These are phyloP conservation scores for Leucoagaricus sp. DNA, from an alignment of 1,284 basidiomycete species.

Conservation along the genomic window DNA sequence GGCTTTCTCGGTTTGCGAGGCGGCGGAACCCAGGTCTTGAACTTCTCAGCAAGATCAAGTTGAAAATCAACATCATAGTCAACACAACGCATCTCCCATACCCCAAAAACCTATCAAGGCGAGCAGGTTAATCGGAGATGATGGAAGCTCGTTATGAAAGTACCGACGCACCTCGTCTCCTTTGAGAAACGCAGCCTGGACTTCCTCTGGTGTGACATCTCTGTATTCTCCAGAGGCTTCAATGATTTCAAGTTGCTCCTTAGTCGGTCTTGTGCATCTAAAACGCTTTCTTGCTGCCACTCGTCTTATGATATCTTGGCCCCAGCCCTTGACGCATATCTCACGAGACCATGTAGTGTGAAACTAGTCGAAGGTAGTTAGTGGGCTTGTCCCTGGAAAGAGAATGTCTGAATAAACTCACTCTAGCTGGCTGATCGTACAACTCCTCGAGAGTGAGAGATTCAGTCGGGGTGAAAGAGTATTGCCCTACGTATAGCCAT, in stretches of 20 bases:
- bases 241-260: not conserved
- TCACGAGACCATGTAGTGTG: not conserved
- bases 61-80: constrained; percentile 13
- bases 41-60: not conserved
- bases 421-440: constrained; percentile 22
- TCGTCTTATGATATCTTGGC: not conserved
- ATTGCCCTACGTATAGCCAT: constrained; percentile 34
- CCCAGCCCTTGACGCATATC: not conserved
- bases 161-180: constrained; percentile 14
- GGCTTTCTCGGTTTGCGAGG: not conserved
- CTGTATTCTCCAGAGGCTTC: not conserved
- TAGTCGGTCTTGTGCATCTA: not conserved
- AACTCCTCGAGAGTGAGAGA: constrained; percentile 29
- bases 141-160: not conserved
- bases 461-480: constrained; percentile 20
- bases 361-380: not conserved
- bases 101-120: not conserved
- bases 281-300: not conserved
- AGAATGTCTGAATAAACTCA: constrained; percentile 10
- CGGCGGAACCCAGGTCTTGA: constrained; percentile 5
- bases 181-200: constrained; percentile 6
- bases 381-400: no score
- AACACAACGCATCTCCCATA: constrained; percentile 15
- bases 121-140: not conserved
- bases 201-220: not conserved